A percentile compares a stretch with the other conserved stretches of the same genome.
phyloP scores from a whole-genome alignment of 2,329 filamentous ascomycete species.

The Hymenoscyphus scutula region DNA sequence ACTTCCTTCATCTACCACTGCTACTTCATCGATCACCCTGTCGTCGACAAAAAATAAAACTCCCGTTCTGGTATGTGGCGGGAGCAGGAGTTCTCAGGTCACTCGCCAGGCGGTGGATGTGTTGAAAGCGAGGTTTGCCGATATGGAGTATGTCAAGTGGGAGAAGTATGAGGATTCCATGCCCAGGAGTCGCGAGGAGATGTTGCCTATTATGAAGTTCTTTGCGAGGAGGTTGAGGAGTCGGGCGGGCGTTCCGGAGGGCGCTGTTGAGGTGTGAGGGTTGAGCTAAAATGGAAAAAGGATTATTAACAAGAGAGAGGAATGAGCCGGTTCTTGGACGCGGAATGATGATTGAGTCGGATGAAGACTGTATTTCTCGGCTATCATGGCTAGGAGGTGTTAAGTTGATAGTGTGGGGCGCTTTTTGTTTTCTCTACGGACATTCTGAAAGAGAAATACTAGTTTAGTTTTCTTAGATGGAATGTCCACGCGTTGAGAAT shows the following conservation, averaged over 20 bases:
- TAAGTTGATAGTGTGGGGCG: too few relatives aligned
- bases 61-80: conserved; percentile 61
- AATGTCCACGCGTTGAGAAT: too few relatives aligned
- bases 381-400: too few relatives aligned
- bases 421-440: too few relatives aligned
- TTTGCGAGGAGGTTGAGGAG: conserved; percentile 64
- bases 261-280: conserved; percentile 47
- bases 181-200: conserved; percentile 81
- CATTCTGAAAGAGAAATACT: too few relatives aligned
- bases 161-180: conserved; percentile 71
- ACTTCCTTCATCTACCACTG: conserved; percentile 54
- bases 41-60: conserved; percentile 53
- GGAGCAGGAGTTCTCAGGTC: conserved; percentile 51
- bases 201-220: conserved; percentile 86
- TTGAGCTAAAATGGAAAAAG: too few relatives aligned
- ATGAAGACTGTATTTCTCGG: too few relatives aligned
- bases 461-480: too few relatives aligned
- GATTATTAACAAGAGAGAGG: too few relatives aligned
- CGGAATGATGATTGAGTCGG: too few relatives aligned
- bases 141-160: conserved; percentile 68
- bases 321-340: too few relatives aligned
- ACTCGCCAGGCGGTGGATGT: conserved; percentile 62
- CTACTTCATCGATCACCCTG: conserved; percentile 38
- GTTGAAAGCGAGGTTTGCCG: conserved; percentile 63
- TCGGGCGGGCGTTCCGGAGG: conserved; percentile 50